Evolutionary conservation across 129 eudicot genomes (phyloP).

Genomic region (Erigeron canadensis): DNA sequence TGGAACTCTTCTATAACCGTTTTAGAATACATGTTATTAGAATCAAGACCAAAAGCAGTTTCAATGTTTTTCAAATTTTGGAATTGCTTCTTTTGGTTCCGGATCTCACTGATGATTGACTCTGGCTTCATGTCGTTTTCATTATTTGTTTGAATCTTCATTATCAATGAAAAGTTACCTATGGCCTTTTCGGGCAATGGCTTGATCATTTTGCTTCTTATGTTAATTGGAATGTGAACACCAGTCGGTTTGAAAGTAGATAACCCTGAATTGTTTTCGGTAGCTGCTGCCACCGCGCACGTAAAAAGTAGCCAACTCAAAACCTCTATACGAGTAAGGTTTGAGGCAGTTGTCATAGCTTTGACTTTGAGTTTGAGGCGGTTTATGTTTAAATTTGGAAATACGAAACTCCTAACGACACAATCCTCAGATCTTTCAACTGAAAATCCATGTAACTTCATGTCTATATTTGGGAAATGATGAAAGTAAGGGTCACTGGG

Average conservation of each 20-base stretch:
- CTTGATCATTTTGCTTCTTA: neutral
- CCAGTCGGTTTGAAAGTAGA: neutral
- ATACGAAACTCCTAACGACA: neutral
- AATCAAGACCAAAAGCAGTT: too few relatives aligned
- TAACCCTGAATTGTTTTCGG: neutral
- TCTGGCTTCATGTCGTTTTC: neutral
- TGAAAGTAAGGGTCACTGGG: too few relatives aligned
- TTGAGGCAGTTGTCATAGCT: neutral
- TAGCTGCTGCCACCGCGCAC: neutral
- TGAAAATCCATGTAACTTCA: neutral
- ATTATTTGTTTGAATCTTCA: neutral
- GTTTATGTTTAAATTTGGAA: constrained; percentile 14
- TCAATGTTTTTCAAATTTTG: too few relatives aligned
- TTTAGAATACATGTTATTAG: too few relatives aligned
- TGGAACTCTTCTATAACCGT: too few relatives aligned
- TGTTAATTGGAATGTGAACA: neutral
- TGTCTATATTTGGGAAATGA: neutral
- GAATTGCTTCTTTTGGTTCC: neutral
- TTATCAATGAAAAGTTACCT: neutral
- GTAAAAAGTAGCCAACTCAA: neutral
- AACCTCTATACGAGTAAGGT: constrained; percentile 11
- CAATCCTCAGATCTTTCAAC: neutral
- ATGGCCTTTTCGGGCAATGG: neutral
- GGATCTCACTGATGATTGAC: neutral
- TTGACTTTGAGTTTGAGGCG: neutral